Evolutionary conservation across 106 monocot genomes (phyloP), one percentile per base, ranked within the genome.

Genomic region (Phalaenopsis aphrodite): DNA sequence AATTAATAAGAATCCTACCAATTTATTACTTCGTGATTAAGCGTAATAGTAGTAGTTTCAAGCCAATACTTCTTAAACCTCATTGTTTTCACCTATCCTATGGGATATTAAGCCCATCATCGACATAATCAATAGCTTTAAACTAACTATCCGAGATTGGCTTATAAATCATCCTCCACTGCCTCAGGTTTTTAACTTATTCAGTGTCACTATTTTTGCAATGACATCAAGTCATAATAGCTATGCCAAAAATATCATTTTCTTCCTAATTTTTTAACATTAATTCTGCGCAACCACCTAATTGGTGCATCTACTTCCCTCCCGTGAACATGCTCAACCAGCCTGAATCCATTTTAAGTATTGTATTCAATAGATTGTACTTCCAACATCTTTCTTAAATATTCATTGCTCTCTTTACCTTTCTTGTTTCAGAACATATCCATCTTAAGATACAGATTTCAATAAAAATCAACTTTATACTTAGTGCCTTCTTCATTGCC

Each of bases 291-390:
- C 38, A 11, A 4, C 69, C 23, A 39, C 69, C 69, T 38, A 14
- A 69, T 69, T 69, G 14, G 39, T 69, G 38, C 39, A 69, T 24
- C 68, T 12, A 19, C 68, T 68, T 68, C 68, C 11, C 36, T 68
- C 36, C 67, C 17, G 37, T 68, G 66, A 39, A 69, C 12, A 69
- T 12, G 69, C 69, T 8, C 1, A 69, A 38, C 69, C 38, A 69
- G 39, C 14, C 69, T 37, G 39, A 39, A 69, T 69, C 38, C 69
- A 69, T 69, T 69, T 69, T 69, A 39, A 38, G n/a, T 68, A 69
- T 38, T 14, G 4, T 37, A 36, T 69, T 69, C 1, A 11, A 38
- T 12, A 69, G 12, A 61, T 61, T 61, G 58, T 2, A 61, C 52
- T 11, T 64, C 38, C 30, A 11, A 69, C 38, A 21, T 69, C 38